Conservation (phyloP, 202 grass and related monocot genomes). For the Panicum virgatum region DNA sequence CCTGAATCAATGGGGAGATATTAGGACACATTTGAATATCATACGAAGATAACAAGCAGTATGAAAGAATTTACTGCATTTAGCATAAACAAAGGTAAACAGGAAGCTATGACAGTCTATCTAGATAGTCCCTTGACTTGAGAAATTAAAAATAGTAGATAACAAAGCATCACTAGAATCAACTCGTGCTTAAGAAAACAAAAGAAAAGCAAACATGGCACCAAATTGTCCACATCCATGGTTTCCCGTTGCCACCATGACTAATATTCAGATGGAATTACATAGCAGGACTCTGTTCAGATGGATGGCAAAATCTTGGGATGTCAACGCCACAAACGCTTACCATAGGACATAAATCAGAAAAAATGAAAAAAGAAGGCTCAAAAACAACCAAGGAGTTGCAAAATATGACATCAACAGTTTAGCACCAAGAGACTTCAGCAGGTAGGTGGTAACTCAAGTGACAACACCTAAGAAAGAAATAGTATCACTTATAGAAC, state of each 20-base stretch:
- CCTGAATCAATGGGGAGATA: too few species aligned
- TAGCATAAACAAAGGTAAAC: too few species aligned
- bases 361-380: slow-evolving; percentile 17
- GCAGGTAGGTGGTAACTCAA: slow-evolving; percentile 49
- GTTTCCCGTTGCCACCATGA: neutral
- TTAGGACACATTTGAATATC: too few species aligned
- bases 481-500: slow-evolving; percentile 24
- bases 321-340: slow-evolving; percentile 20
- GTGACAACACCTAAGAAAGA: slow-evolving; percentile 42
- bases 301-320: slow-evolving; percentile 17
- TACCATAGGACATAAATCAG: slow-evolving; percentile 14
- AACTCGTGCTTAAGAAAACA: slow-evolving; percentile 15
- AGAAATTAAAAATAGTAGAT: neutral
- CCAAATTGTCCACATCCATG: slow-evolving; percentile 9
- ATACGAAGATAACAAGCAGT: too few species aligned
- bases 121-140: too few species aligned
- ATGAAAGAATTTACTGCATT: too few species aligned
- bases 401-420: slow-evolving; percentile 45
- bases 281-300: neutral
- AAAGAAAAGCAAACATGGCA: neutral
- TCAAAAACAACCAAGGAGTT: slow-evolving; percentile 44
- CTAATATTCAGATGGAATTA: slow-evolving; percentile 25
- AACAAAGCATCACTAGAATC: slow-evolving; percentile 26
- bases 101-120: too few species aligned
- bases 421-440: slow-evolving; percentile 36